Evolutionary conservation across 352 stramenopile genomes (phyloP).

Genomic region (Aphanomyces stellatus): DNA sequence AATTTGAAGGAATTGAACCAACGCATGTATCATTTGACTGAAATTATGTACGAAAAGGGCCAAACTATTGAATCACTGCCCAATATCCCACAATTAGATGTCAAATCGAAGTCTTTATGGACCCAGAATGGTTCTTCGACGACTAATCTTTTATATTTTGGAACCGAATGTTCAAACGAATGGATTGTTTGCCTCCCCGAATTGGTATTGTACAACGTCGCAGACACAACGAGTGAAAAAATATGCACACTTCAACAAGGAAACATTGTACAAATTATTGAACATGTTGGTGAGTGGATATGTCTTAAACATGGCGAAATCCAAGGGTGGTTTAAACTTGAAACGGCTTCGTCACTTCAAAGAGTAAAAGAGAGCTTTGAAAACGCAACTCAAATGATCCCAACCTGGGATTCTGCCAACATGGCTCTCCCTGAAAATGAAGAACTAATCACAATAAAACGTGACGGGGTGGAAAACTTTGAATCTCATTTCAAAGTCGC

Average conservation of each 20-base stretch:
- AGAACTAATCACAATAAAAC: background rate
- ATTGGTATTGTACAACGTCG: background rate
- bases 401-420: background rate
- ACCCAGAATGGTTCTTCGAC: background rate
- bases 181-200: background rate
- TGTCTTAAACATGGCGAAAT: background rate
- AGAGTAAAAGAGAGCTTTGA: too few relatives aligned
- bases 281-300: background rate
- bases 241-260: background rate
- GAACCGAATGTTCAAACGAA: background rate
- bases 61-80: background rate
- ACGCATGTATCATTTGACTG: constrained; percentile 50
- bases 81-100: background rate
- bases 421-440: background rate
- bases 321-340: background rate
- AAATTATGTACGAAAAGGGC: constrained; percentile 50
- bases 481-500: constrained; percentile 6
- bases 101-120: background rate
- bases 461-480: background rate
- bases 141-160: background rate
- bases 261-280: background rate
- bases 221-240: background rate
- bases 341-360: background rate
- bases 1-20: constrained; percentile 48
- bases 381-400: too few relatives aligned